Percentiles rank a stretch among this genome's conserved stretches.
Conservation (phyloP, 805 yeast species). For the Monosporozyma yasuniensis region DNA sequence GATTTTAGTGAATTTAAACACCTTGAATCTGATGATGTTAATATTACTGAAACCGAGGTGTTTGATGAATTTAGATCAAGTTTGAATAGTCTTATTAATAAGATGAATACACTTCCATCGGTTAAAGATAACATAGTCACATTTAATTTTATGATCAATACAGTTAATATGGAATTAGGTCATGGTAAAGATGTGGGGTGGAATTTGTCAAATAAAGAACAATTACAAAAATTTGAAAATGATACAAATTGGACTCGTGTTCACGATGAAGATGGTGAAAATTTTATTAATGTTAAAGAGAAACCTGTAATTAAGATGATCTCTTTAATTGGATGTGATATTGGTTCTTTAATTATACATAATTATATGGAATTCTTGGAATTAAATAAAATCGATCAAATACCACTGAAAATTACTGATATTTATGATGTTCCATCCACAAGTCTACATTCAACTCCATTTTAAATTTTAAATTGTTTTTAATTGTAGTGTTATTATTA, state of each 20-base stretch:
- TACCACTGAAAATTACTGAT: background rate
- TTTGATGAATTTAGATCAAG: constrained; percentile 28
- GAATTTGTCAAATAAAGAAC: constrained; percentile 9
- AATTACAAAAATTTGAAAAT: constrained; percentile 17
- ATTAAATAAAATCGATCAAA: background rate
- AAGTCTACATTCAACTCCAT: constrained; percentile 2
- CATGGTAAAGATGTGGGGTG: constrained; percentile 8
- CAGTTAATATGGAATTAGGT: constrained; percentile 23
- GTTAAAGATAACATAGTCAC: constrained; percentile 22
- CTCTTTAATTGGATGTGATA: constrained; percentile 34
- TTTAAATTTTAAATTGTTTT: too few species aligned
- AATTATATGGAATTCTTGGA: constrained; percentile 26
- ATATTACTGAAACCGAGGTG: constrained; percentile 20
- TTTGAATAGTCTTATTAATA: constrained; percentile 20
- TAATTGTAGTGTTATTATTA: too few species aligned
- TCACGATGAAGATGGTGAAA: constrained; percentile 15
- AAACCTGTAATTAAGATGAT: constrained; percentile 22
- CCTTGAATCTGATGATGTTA: background rate
- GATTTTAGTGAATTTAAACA: constrained; percentile 29
- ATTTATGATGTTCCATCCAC: background rate
- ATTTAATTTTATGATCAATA: constrained; percentile 24
- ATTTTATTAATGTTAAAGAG: constrained; percentile 4
- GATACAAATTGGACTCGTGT: constrained; percentile 27
- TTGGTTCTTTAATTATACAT: constrained; percentile 35
- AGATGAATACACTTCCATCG: constrained; percentile 17